Conservation (phyloP, 2,329 filamentous ascomycete species). For the Mariannaea elegans region DNA sequence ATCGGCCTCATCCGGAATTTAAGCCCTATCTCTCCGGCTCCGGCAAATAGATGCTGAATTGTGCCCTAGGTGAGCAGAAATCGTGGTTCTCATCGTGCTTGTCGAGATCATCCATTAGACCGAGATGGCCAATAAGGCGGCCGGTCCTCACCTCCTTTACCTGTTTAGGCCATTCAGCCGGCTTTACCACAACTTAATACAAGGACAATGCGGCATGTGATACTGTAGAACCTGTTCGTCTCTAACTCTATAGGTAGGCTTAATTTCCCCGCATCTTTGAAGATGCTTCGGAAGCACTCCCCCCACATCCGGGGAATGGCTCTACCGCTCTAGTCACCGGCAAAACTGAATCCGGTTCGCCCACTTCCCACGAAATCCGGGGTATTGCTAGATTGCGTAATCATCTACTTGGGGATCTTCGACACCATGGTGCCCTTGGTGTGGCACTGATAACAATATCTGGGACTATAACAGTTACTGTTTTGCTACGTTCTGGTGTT, state of each 20-base stretch:
- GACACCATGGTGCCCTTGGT: background rate
- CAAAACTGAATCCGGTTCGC: conserved; percentile 12
- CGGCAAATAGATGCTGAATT: too few relatives aligned
- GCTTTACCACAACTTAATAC: background rate
- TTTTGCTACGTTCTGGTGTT: background rate
- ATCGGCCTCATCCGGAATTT: too few relatives aligned
- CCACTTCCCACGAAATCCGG: background rate
- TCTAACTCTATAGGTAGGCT: background rate
- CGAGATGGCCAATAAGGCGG: background rate
- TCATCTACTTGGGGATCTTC: background rate
- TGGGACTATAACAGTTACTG: background rate
- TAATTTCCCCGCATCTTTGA: background rate
- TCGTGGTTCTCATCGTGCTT: background rate
- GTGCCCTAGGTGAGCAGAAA: too few relatives aligned
- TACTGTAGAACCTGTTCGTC: background rate
- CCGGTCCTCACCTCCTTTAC: background rate
- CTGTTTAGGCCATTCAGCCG: background rate
- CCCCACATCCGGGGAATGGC: background rate
- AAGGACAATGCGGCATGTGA: background rate
- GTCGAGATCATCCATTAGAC: background rate
- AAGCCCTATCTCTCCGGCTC: too few relatives aligned
- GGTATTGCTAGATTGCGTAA: conserved; percentile 13
- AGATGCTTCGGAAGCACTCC: background rate
- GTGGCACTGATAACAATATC: background rate
- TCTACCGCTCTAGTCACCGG: background rate